Evolutionary conservation across 352 stramenopile genomes (phyloP), one percentile per base, ranked within the genome.

Genomic region (Globisporangium sylvaticum): DNA sequence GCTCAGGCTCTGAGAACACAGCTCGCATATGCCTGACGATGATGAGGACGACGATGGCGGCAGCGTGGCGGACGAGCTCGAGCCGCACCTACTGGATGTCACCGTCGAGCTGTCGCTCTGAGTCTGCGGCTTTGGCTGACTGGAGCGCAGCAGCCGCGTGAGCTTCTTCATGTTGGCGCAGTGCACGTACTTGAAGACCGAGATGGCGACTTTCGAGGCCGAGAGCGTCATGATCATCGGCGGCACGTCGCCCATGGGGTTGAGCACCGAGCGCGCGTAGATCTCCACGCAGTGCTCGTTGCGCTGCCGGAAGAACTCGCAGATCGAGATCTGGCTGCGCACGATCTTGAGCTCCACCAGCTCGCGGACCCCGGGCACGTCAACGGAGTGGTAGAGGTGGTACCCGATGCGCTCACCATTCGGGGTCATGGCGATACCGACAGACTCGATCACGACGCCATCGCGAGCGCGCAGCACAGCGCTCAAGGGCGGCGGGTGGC

Each of bases 111-210:
- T 48, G 39, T 48, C 39, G 39, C 39, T 48, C 39, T 48, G 39
- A 4, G 39, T 3, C 39, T 48, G 39, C 15, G 15, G 39, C 15
- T 48, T 22, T 20, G 15, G 14, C 0, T 48, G 39, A 9, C 39
- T 48, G 39, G 39, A 48, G 39, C 15, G 39, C 55, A 44, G 12
- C 14, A 58, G 20, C 25, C 50, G 50, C 50, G 50, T 34, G 22
- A 56, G 50, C 24, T 48, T 48, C 39, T 48, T 48, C 39, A 22
- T 48, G 15, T 9, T 48, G 88, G 55, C 31, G 88, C 73, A 56
- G 50, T 56, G 50, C 50, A 34, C 50, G 50, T 56, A 27, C 50
- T 56, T 56, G 50, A 56, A 56, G 10, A 56, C 50, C 4, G 50
- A 56, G n/a, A 56, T 27, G 6, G 50, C 50, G 22, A 56, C 24